phyloP scores from a whole-genome alignment of 1,284 basidiomycete genomes.

The Moesziomyces sp. region DNA sequence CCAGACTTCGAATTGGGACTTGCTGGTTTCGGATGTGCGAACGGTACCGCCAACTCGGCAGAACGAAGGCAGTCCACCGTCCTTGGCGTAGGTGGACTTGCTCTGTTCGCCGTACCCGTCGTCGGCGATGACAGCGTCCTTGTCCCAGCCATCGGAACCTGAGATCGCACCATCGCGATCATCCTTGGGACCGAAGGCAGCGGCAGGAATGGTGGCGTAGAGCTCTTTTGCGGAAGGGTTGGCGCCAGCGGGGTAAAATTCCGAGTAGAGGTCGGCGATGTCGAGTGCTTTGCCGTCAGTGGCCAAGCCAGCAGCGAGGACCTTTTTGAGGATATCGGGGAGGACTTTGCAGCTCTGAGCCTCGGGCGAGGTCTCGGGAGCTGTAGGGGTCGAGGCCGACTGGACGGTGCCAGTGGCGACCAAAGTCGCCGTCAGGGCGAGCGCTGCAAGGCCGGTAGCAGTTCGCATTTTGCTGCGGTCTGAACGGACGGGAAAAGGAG shows the following conservation, averaged over 20 bases:
- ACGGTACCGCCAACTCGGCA: slow-evolving; percentile 49
- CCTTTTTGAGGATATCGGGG: slow-evolving; percentile 14
- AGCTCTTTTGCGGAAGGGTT: slow-evolving; percentile 36
- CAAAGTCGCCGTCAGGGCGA: neutral
- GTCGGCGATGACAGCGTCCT: slow-evolving; percentile 27
- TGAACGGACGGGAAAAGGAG: neutral
- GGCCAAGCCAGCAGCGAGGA: slow-evolving; percentile 11
- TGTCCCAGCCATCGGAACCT: slow-evolving; percentile 25
- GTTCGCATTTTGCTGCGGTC: neutral
- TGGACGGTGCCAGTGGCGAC: slow-evolving; percentile 1
- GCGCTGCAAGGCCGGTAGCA: neutral
- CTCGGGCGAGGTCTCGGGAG: neutral
- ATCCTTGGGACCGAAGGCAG: slow-evolving; percentile 22
- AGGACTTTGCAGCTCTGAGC: slow-evolving; percentile 22
- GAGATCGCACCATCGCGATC: slow-evolving; percentile 24
- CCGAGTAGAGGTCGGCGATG: slow-evolving; percentile 10
- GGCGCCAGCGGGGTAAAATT: slow-evolving; percentile 26
- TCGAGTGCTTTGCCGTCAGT: slow-evolving; percentile 7
- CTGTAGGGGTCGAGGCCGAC: neutral
- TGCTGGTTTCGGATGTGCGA: slow-evolving; percentile 18
- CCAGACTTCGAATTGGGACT: slow-evolving; percentile 47
- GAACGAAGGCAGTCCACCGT: slow-evolving; percentile 45
- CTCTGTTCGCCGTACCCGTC: slow-evolving; percentile 37
- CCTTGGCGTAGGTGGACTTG: neutral
- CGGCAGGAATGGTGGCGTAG: slow-evolving; percentile 23